A percentile compares a stretch with the other conserved stretches of the same genome.
phyloP scores from a whole-genome alignment of 2,329 filamentous ascomycete genomes.

The Drechmeria coniospora region DNA sequence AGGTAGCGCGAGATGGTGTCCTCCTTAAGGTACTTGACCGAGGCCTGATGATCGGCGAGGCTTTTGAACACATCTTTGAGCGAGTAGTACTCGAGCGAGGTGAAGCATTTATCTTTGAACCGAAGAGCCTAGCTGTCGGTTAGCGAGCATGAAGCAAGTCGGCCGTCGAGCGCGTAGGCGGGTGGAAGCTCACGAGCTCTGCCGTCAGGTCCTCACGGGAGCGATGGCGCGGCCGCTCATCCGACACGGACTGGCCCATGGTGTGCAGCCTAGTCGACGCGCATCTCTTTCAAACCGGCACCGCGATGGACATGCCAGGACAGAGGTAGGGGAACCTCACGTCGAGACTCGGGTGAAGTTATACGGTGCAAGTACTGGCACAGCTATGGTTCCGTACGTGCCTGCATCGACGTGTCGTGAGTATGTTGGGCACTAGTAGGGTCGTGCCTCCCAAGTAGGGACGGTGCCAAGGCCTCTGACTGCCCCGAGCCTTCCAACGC shows the following conservation, averaged over 20 bases:
- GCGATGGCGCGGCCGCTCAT: slow-evolving; percentile 24
- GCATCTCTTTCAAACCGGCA: slow-evolving; percentile 9
- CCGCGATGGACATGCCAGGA: too few species aligned
- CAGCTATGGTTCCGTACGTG: too few species aligned
- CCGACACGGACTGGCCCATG: slow-evolving; percentile 39
- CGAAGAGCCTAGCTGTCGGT: slow-evolving; percentile 31
- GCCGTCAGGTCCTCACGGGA: slow-evolving; percentile 36
- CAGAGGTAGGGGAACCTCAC: too few species aligned
- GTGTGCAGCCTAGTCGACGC: slow-evolving; percentile 9
- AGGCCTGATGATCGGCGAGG: slow-evolving; percentile 49
- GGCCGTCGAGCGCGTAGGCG: not conserved
- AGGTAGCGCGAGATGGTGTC: slow-evolving; percentile 57
- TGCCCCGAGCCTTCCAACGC: too few species aligned
- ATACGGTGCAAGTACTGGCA: too few species aligned
- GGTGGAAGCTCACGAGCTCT: slow-evolving; percentile 28
- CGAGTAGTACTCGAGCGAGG: slow-evolving; percentile 55
- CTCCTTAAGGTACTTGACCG: slow-evolving; percentile 49
- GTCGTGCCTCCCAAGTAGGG: too few species aligned
- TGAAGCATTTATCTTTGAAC: slow-evolving; percentile 58
- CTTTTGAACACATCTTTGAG: slow-evolving; percentile 58
- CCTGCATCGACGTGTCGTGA: too few species aligned
- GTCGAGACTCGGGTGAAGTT: too few species aligned
- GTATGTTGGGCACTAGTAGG: too few species aligned
- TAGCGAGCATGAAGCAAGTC: not conserved
- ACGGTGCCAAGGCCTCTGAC: too few species aligned